Evolutionary conservation across 169 alveolate species (phyloP), one percentile per base, ranked within the genome.

Genomic region (Plasmodium sp.): DNA sequence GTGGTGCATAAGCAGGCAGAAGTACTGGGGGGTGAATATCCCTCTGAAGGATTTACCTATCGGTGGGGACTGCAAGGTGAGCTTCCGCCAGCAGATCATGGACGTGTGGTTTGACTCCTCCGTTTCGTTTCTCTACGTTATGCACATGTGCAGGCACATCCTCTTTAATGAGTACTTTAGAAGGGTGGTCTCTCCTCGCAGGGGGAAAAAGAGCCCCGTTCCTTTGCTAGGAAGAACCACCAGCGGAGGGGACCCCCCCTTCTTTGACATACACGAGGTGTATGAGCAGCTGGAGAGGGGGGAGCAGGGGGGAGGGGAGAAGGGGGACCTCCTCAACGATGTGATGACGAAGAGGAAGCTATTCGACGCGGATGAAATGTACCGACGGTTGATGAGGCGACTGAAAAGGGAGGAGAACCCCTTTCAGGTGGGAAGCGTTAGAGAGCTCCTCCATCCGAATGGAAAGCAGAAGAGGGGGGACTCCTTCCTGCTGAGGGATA

Each of bases 61-160:
- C n/a, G 51, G 54, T 31, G 77, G 67, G 6, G 80, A 80, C 43
- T 4, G 67, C 6, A 45, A 90, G 48, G 62, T 86, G 18, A 62
- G 56, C 71, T 84, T 81, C 71, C 90, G 92, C 22, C 88, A 92
- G 6, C 96, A 94, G 88, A 92, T 96, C n/a, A 93, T 96, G 94
- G 98, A 96, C 80, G 97, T 98, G 9, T 98, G 99, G 99, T 98
- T 98, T 84, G 99, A 98, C 83, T 96, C 99, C 9, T 98, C 97
- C 34, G 73, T 96, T 51, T 96, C 98, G 0, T 96, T 96, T 41
- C 54, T 92, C 58, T 92, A 92, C 54, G 92, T 81, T 36, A 31
- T 92, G 58, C 48, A 82, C 54, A 81, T 92, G 67, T 72, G 82
- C 74, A 92, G 34, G 72, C 95, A 92, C 41, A 67, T 92, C 43